Percentiles rank a stretch among this genome's conserved stretches.
These are phyloP conservation scores for Leccinum olivaceoglutinosum DNA, from an alignment of 1,284 basidiomycete species.

Conservation along the genomic window DNA sequence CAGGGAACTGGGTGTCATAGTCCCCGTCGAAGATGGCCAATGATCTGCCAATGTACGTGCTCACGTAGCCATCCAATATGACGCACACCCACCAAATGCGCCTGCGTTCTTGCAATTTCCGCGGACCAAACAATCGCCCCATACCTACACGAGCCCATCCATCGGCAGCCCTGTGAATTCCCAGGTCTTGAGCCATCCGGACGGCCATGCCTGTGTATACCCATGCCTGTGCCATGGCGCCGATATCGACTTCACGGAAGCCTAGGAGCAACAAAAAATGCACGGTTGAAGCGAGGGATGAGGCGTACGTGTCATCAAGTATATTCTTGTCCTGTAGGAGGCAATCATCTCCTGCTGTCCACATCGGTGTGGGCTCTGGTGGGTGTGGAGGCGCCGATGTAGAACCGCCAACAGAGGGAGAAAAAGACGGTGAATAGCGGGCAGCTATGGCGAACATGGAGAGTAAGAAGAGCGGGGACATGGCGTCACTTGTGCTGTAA, in stretches of 20 bases:
- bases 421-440: conserved; percentile 48
- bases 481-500: conserved; percentile 38
- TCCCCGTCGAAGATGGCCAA: conserved; percentile 76
- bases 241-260: conserved; percentile 81
- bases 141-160: conserved; percentile 57
- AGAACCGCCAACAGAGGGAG: conserved; percentile 35
- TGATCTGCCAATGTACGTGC: conserved; percentile 76
- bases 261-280: conserved; percentile 77
- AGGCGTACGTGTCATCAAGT: conserved; percentile 63
- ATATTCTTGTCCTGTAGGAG: conserved; percentile 64
- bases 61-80: conserved; percentile 77
- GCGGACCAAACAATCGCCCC: conserved; percentile 53
- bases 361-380: conserved; percentile 61
- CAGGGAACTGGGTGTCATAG: conserved; percentile 72
- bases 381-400: conserved; percentile 36
- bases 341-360: conserved; percentile 76
- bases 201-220: conserved; percentile 75
- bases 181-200: conserved; percentile 82
- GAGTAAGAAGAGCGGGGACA: conserved; percentile 65
- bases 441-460: conserved; percentile 76
- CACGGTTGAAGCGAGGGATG: conserved; percentile 60
- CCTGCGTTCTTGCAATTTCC: conserved; percentile 69
- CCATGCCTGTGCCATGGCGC: conserved; percentile 86
- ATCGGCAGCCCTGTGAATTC: conserved; percentile 79
- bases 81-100: conserved; percentile 81